phyloP scores from a whole-genome alignment of 441 rosid genomes.

The Geranium incanum region DNA sequence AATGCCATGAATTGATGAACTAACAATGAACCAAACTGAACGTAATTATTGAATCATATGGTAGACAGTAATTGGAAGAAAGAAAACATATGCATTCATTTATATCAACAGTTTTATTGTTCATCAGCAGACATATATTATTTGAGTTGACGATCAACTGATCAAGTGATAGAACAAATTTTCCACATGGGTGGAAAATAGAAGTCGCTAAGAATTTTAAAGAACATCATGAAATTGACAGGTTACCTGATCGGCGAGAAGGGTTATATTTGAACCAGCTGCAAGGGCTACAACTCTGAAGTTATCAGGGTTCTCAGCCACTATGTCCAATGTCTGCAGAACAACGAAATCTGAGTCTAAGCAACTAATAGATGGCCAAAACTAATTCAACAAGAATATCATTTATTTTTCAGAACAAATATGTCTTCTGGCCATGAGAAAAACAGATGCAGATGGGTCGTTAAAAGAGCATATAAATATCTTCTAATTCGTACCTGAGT shows the following conservation, averaged over 20 bases:
- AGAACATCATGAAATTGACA: not conserved
- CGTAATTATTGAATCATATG: not conserved
- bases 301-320: slow-evolving; percentile 80
- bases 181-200: not conserved
- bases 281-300: slow-evolving; percentile 85
- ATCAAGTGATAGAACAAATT: not conserved
- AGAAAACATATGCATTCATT: too few relatives aligned
- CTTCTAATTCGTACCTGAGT: slow-evolving; percentile 52
- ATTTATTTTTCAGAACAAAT: not conserved
- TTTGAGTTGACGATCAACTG: not conserved
- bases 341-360: slow-evolving; percentile 16
- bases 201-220: slow-evolving; percentile 11
- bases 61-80: too few relatives aligned
- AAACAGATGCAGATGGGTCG: not conserved
- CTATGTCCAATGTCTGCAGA: slow-evolving; percentile 77
- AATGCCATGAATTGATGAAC: not conserved
- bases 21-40: not conserved
- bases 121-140: not conserved
- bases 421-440: not conserved
- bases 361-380: slow-evolving; percentile 7
- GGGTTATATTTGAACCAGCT: slow-evolving; percentile 89
- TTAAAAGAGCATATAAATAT: not conserved
- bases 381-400: not conserved
- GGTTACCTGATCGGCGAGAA: slow-evolving; percentile 82
- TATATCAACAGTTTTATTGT: too few relatives aligned